Base-by-base conservation (phyloP, 345 rosid genomes). In the Salix suchowensis region DNA sequence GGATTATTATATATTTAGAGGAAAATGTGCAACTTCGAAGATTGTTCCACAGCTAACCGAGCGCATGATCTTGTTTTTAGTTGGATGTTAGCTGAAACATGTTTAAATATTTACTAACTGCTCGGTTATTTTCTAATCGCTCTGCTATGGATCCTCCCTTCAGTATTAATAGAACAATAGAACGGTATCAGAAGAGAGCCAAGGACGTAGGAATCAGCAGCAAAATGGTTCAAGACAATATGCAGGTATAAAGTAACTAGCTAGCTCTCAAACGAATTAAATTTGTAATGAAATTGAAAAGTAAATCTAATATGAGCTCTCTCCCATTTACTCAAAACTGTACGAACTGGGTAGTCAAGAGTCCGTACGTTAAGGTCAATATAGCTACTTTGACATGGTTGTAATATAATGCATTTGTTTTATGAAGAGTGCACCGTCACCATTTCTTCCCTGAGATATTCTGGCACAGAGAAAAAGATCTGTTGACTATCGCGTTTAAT, bases 101-200 rank as follows among this genome's bases (percentile, higher is more conserved):
- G 61, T 55, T 55, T 23, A 55, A n/a, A 55, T 9, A n/a, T n/a
- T 55, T 55, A 21, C 24, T 4, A 55, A 9, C 61, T 55, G 61
- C 26, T 58, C 58, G 9, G 3, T 12, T 34, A 48, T 52, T 65
- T 50, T 54, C 7, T 9, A 68, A 5, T 44, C 67, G 30, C n/a
- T 61, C 68, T 65, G 36, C 55, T 55, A 19, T 67, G 69, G 14
- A 7, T 67, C 77, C 48, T 75, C 77, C 86, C 48, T 75, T 79
- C 86, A 94, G 97, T 76, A 75, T 85, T 82, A 81, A 75, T 67
- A 88, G 81, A 78, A 92, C 88, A 23, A 87, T 94, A 81, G 98
- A 94, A 67, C 83, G 91, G 54, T 94, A 94, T 78, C 91, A 88
- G 68, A 92, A 78, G 80, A 88, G 85, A 78, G 67, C 82, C 65